Percentiles rank a stretch among this genome's conserved stretches.
phyloP scores from a whole-genome alignment of 768 basidiomycete species.

The Hygrophorus pudorinus region DNA sequence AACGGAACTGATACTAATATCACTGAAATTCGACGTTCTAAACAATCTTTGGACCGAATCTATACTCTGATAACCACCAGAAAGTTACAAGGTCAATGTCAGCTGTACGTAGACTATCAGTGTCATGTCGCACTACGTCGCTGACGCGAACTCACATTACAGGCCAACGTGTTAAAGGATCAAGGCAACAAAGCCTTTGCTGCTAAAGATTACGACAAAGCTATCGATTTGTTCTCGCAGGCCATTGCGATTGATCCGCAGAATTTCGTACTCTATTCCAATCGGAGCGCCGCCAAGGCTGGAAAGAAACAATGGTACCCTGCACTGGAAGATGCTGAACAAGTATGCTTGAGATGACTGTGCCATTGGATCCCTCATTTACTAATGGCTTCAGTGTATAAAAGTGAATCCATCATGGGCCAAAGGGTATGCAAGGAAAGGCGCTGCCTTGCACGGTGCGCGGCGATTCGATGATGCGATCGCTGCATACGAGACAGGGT shows the following conservation, averaged over 20 bases:
- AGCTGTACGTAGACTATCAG: background rate
- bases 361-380: constrained; percentile 1
- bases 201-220: constrained; percentile 85
- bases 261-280: constrained; percentile 88
- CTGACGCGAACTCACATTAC: constrained; percentile 1
- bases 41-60: no score
- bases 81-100: background rate
- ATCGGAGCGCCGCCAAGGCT: constrained; percentile 84
- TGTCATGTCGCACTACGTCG: background rate
- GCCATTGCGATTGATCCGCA: constrained; percentile 75
- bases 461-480: constrained; percentile 76
- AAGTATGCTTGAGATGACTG: constrained; percentile 40
- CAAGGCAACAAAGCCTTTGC: constrained; percentile 94
- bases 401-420: constrained; percentile 72
- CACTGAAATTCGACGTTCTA: no score
- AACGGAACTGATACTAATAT: no score
- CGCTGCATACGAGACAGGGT: constrained; percentile 69
- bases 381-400: constrained; percentile 48
- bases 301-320: constrained; percentile 70
- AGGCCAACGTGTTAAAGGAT: constrained; percentile 65
- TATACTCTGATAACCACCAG: no score
- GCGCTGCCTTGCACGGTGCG: constrained; percentile 85
- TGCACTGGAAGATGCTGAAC: constrained; percentile 82
- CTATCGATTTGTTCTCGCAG: constrained; percentile 73
- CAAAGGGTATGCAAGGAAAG: constrained; percentile 88